Percentiles rank a stretch among this genome's conserved stretches.
Evolutionary conservation across 2,329 filamentous ascomycete species (phyloP).

Genomic region (Arthrocladium fulminans): DNA sequence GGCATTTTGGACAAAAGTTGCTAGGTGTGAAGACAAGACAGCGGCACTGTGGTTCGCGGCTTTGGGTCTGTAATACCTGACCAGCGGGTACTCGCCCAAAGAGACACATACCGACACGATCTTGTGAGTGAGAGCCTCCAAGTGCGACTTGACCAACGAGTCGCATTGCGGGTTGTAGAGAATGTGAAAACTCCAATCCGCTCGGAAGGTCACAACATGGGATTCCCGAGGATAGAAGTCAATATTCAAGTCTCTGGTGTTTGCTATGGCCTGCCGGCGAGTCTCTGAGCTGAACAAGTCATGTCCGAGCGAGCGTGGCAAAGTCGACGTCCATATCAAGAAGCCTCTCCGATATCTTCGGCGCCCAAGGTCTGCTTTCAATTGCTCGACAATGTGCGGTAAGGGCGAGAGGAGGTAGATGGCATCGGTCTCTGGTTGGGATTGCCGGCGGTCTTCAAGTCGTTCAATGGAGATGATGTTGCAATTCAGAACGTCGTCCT

Average conservation of each 20-base stretch:
- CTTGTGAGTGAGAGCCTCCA: constrained; percentile 81
- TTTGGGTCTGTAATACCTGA: constrained; percentile 78
- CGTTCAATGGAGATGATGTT: constrained; percentile 95
- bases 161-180: constrained; percentile 89
- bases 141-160: constrained; percentile 67
- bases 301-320: constrained; percentile 61
- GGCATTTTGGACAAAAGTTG: constrained; percentile 83
- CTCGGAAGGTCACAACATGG: constrained; percentile 79
- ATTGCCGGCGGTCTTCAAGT: constrained; percentile 76
- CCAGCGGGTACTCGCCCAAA: constrained; percentile 85
- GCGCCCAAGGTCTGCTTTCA: constrained; percentile 84
- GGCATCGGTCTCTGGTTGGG: constrained; percentile 85
- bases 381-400: constrained; percentile 81
- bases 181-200: constrained; percentile 91
- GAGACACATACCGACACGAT: constrained; percentile 81
- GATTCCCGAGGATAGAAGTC: constrained; percentile 89
- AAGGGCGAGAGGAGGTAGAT: constrained; percentile 84
- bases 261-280: constrained; percentile 62
- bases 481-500: constrained; percentile 94
- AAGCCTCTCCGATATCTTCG: constrained; percentile 70
- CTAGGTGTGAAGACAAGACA: constrained; percentile 78
- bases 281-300: constrained; percentile 62
- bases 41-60: constrained; percentile 70
- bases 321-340: constrained; percentile 73
- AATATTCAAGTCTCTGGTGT: constrained; percentile 73